Evolutionary conservation across 2,329 filamentous ascomycete genomes (phyloP).

Genomic region (Pestalotiopsis sp.): DNA sequence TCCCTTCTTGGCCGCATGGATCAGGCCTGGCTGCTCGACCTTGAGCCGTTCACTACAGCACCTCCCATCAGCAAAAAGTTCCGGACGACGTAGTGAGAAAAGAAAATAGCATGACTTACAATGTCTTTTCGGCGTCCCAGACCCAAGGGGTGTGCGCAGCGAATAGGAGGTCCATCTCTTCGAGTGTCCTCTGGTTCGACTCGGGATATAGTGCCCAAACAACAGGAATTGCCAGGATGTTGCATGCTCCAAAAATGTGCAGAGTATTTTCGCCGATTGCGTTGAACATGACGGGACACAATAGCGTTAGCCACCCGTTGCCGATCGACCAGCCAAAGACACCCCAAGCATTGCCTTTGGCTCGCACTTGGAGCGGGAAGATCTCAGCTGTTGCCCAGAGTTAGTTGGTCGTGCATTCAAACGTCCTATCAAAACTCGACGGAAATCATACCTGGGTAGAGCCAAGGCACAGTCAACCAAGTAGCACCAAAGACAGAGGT

Average conservation of each 20-base stretch:
- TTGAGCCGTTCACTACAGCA: slow-evolving; percentile 52
- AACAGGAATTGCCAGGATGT: slow-evolving; percentile 66
- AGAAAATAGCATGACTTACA: slow-evolving; percentile 28
- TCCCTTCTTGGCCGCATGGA: slow-evolving; percentile 36
- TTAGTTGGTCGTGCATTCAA: not conserved
- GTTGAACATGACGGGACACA: slow-evolving; percentile 30
- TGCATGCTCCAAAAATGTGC: slow-evolving; percentile 73
- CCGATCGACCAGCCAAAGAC: slow-evolving; percentile 78
- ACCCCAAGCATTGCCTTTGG: slow-evolving; percentile 76
- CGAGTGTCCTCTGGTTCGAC: slow-evolving; percentile 72
- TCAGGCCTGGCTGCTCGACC: slow-evolving; percentile 57
- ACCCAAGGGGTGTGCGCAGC: slow-evolving; percentile 67
- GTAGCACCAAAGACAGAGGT: slow-evolving; percentile 67
- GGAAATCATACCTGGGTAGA: slow-evolving; percentile 50
- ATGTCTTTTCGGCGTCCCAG: slow-evolving; percentile 71
- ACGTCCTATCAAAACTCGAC: too few relatives aligned
- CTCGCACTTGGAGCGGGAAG: slow-evolving; percentile 70
- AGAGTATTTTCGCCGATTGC: slow-evolving; percentile 71
- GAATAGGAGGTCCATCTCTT: slow-evolving; percentile 77
- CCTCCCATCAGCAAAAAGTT: not conserved
- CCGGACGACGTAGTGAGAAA: too few relatives aligned
- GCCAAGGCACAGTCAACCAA: slow-evolving; percentile 58
- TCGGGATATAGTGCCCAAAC: slow-evolving; percentile 77
- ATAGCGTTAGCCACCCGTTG: slow-evolving; percentile 60
- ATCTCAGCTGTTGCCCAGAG: slow-evolving; percentile 69